Evolutionary conservation across 2,329 filamentous ascomycete genomes (phyloP).

Genomic region (Fusarium goolgardi): DNA sequence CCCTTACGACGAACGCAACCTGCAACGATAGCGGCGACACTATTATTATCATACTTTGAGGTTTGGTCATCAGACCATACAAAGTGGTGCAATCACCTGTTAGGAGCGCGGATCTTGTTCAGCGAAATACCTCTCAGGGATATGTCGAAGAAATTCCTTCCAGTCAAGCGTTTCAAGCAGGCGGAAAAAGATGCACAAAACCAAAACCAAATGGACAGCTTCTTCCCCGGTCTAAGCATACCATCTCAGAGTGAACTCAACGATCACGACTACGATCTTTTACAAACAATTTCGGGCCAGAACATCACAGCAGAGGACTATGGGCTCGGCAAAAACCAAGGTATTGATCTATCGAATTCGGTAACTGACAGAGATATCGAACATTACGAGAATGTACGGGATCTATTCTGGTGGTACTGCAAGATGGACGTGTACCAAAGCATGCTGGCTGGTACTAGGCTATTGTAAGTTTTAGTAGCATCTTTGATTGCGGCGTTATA

Average conservation of each 20-base stretch:
- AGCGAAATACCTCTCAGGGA: conserved; percentile 82
- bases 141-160: conserved; percentile 77
- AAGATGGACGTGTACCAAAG: conserved; percentile 96
- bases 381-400: conserved; percentile 82
- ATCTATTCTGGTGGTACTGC: conserved; percentile 95
- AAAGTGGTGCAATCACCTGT: conserved; percentile 94
- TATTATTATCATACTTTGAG: conserved; percentile 91
- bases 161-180: conserved; percentile 63
- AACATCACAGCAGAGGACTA: conserved; percentile 54
- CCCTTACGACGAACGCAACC: conserved; percentile 76
- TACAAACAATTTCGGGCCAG: conserved; percentile 57
- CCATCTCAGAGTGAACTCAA: conserved; percentile 46
- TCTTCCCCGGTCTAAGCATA: conserved; percentile 43
- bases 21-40: conserved; percentile 86
- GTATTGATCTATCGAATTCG: conserved; percentile 40
- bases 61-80: conserved; percentile 94
- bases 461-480: conserved; percentile 76
- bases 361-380: conserved; percentile 74
- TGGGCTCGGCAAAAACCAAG: conserved; percentile 50
- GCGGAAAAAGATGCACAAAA: conserved; percentile 51
- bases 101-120: conserved; percentile 84
- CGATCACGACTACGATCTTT: conserved; percentile 56
- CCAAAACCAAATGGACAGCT: conserved; percentile 50
- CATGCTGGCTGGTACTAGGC: conserved; percentile 83
- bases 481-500: background rate